Percentiles rank a stretch among this genome's conserved stretches.
phyloP scores from a whole-genome alignment of 768 basidiomycete genomes.

The Leccinum broughii region DNA sequence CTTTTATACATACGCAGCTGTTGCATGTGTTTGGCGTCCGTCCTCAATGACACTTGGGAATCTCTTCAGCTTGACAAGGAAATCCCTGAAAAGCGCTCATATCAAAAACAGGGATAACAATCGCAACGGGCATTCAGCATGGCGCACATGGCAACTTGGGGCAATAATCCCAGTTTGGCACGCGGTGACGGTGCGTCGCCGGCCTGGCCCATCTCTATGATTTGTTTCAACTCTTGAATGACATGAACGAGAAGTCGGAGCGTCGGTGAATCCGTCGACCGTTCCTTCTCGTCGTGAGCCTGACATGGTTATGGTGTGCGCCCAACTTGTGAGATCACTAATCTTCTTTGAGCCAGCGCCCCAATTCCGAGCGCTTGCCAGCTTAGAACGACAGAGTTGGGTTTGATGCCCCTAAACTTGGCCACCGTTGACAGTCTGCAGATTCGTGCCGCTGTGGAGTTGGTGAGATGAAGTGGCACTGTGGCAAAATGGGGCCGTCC shows the following conservation, averaged over 20 bases:
- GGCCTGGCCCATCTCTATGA: not conserved
- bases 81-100: not conserved
- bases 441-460: not conserved
- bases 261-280: not conserved
- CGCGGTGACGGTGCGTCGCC: not conserved
- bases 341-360: not conserved
- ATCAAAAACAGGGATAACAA: not conserved
- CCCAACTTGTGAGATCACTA: not conserved
- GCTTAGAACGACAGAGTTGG: not conserved
- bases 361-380: not conserved
- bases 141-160: not conserved
- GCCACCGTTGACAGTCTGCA: not conserved
- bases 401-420: conserved; percentile 1
- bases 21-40: not conserved
- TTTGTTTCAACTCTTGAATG: not conserved
- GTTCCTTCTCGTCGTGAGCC: not conserved
- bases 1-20: conserved; percentile 18
- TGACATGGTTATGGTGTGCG: not conserved
- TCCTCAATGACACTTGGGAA: not conserved
- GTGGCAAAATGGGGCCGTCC: not conserved
- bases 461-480: not conserved
- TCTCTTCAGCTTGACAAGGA: not conserved
- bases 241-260: not conserved
- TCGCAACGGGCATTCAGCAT: not conserved
- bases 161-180: not conserved